phyloP scores from a whole-genome alignment of 768 basidiomycete species.

The Termitomyces sp. region DNA sequence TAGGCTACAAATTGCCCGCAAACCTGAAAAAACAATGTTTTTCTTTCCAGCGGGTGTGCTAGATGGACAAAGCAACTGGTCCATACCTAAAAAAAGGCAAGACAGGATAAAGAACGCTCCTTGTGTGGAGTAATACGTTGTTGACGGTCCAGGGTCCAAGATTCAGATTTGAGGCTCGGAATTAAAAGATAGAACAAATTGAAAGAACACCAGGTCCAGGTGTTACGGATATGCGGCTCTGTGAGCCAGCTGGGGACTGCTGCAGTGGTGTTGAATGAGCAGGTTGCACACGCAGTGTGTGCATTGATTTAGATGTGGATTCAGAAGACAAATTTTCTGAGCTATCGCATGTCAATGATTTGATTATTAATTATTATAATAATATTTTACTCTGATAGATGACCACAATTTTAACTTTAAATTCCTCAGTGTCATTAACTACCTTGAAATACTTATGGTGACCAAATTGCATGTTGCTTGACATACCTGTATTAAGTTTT shows the following conservation, averaged over 20 bases:
- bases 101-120: slow-evolving; percentile 76
- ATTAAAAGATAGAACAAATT: no score
- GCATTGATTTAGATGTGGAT: slow-evolving; percentile 44
- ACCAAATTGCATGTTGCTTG: no score
- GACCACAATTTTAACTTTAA: slow-evolving; percentile 31
- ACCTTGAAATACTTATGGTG: no score
- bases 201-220: no score
- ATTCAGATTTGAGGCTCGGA: no score
- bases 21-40: slow-evolving; percentile 41
- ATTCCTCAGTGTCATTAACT: no score
- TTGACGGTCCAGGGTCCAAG: no score
- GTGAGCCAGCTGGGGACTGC: slow-evolving; percentile 36
- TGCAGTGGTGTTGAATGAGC: slow-evolving; percentile 22
- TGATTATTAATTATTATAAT: no score
- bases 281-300: slow-evolving; percentile 36
- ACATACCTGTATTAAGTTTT: slow-evolving; percentile 60
- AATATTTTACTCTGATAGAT: no score
- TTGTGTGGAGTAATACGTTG: slow-evolving; percentile 76
- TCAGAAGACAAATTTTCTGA: slow-evolving; percentile 44
- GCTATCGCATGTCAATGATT: background rate
- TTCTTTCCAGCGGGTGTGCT: background rate
- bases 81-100: slow-evolving; percentile 81
- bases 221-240: slow-evolving; percentile 74
- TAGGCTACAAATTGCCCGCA: no score
- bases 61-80: background rate